These are phyloP conservation scores for Platanthera guangdongensis DNA, from an alignment of 106 monocot genomes.

Conservation along the genomic window DNA sequence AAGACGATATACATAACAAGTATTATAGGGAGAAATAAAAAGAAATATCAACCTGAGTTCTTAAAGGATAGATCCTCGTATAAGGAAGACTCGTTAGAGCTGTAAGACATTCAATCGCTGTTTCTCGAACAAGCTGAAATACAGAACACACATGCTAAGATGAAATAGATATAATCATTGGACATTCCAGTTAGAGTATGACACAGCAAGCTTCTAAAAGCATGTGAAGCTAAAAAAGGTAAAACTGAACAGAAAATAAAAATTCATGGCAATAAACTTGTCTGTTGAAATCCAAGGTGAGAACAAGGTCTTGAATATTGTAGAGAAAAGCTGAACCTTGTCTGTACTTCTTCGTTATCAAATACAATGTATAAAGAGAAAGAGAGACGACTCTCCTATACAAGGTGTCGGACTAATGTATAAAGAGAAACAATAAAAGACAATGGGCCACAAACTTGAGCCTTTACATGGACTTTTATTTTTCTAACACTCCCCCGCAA, in stretches of 20 bases:
- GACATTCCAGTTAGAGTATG: background rate
- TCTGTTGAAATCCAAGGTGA: background rate
- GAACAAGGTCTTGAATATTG: background rate
- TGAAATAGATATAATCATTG: background rate
- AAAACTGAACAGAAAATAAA: background rate
- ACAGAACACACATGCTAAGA: background rate
- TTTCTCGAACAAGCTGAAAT: conserved; percentile 78
- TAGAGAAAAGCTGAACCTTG: too few species aligned
- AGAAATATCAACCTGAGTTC: conserved; percentile 47
- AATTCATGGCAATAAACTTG: background rate
- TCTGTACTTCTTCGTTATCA: too few species aligned
- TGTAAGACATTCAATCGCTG: conserved; percentile 73
- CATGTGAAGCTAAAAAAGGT: background rate
- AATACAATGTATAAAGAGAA: too few species aligned
- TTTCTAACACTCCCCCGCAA: too few species aligned
- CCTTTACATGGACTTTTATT: too few species aligned
- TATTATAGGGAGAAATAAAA: background rate
- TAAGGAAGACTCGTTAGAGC: conserved; percentile 74
- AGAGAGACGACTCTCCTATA: too few species aligned
- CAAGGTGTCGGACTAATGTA: too few species aligned
- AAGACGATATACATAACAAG: background rate
- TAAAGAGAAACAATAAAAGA: too few species aligned
- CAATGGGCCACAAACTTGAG: too few species aligned
- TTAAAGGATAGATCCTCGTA: conserved; percentile 83
- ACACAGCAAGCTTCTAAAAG: background rate